A percentile compares a stretch with the other conserved stretches of the same genome.
phyloP scores from a whole-genome alignment of 306 rosid genomes.

The Sophora flavescens region DNA sequence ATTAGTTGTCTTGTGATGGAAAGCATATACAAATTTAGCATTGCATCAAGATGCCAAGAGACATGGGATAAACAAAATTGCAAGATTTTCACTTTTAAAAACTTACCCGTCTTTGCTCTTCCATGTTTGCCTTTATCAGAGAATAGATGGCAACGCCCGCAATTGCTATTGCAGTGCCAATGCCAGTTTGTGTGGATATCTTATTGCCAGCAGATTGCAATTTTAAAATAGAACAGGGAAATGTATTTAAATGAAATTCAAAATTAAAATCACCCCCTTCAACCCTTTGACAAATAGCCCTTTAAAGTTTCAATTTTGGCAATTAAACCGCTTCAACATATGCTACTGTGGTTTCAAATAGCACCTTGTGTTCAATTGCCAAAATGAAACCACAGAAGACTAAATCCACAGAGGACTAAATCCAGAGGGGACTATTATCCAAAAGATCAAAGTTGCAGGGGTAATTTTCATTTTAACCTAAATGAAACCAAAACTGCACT shows the following conservation, averaged over 20 bases:
- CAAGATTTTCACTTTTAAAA: background rate
- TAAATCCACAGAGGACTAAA: background rate
- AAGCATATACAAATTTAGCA: background rate
- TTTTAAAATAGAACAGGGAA: constrained; percentile 8
- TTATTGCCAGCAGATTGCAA: constrained; percentile 62
- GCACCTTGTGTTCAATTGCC: background rate
- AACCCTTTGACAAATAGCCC: background rate
- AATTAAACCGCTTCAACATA: background rate
- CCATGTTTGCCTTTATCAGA: constrained; percentile 73
- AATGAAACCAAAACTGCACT: background rate
- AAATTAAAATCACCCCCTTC: background rate
- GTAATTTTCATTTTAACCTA: background rate
- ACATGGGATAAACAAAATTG: background rate
- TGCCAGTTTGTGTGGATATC: constrained; percentile 80
- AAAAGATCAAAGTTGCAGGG: background rate
- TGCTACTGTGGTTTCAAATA: constrained; percentile 10
- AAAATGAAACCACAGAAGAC: background rate
- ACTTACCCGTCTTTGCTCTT: constrained; percentile 71
- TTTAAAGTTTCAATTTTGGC: background rate
- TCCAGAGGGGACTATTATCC: background rate
- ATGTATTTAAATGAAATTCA: background rate
- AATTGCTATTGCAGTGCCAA: constrained; percentile 76
- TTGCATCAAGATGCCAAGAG: background rate
- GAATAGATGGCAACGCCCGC: constrained; percentile 86
- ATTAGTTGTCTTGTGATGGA: background rate